phyloP scores from a whole-genome alignment of 2,329 filamentous ascomycete species.

The Fusarium penzigii region DNA sequence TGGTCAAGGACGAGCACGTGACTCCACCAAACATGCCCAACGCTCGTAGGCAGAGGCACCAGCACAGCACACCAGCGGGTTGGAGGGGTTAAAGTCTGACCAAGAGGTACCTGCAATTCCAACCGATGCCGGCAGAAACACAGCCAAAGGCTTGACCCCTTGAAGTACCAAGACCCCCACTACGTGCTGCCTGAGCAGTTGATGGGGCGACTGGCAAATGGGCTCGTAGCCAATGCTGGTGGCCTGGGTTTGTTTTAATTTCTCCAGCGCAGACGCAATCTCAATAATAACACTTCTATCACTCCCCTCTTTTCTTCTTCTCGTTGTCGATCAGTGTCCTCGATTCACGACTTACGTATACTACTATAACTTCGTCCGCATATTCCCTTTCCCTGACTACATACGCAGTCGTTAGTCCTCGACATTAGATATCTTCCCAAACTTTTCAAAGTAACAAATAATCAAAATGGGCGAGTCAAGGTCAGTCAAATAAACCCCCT shows the following conservation, averaged over 20 bases:
- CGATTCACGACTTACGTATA: background rate
- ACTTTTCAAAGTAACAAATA: constrained; percentile 16
- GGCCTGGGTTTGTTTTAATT: constrained; percentile 33
- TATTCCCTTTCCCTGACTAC: background rate
- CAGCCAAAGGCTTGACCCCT: constrained; percentile 9
- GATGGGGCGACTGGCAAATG: constrained; percentile 31
- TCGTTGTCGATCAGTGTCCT: constrained; percentile 4
- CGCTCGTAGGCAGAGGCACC: constrained; percentile 7
- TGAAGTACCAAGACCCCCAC: constrained; percentile 25
- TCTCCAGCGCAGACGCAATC: constrained; percentile 30
- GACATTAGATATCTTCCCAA: constrained; percentile 16
- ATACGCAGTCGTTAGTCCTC: background rate
- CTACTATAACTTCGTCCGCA: background rate
- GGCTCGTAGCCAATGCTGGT: constrained; percentile 23
- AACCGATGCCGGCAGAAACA: constrained; percentile 13
- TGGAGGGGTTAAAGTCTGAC: constrained; percentile 11
- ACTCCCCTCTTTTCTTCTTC: constrained; percentile 1
- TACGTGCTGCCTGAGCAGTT: constrained; percentile 21
- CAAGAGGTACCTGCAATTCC: constrained; percentile 11
- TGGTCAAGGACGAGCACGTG: constrained; percentile 17
- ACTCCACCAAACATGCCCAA: constrained; percentile 3
- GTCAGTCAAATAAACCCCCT: constrained; percentile 35
- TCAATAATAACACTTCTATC: constrained; percentile 4
- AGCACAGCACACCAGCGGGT: constrained; percentile 7
- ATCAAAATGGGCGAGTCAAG: constrained; percentile 51